Conservation (phyloP, 2,329 filamentous ascomycete genomes). For the Cadophora sp. region DNA sequence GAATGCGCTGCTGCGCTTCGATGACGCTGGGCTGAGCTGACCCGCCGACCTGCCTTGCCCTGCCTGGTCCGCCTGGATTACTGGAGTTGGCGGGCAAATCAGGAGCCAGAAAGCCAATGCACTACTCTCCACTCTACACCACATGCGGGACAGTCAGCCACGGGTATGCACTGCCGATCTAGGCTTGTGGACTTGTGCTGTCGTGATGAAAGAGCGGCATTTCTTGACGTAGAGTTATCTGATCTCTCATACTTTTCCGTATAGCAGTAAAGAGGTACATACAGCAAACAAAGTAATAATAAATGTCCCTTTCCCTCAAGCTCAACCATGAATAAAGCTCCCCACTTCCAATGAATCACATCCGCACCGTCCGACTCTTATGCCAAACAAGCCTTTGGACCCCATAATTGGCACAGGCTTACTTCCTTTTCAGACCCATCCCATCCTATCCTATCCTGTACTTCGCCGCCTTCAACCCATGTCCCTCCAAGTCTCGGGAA, state of each 20-base stretch:
- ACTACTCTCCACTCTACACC: neutral
- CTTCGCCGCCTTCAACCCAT: neutral
- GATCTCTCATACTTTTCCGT: no score
- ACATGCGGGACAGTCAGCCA: neutral
- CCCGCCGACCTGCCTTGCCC: neutral
- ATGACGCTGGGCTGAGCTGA: neutral
- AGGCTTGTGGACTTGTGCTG: neutral
- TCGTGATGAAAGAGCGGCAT: neutral
- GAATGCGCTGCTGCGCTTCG: neutral
- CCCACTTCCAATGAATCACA: neutral
- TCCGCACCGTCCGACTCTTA: conserved; percentile 5
- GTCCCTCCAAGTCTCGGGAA: conserved; percentile 1
- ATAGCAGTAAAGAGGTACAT: neutral
- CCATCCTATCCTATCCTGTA: neutral
- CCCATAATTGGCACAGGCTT: conserved; percentile 4
- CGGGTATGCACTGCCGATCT: neutral
- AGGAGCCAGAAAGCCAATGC: neutral
- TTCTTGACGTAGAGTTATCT: neutral
- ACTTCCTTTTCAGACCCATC: neutral
- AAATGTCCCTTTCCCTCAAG: neutral
- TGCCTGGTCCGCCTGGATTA: neutral
- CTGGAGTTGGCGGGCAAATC: neutral
- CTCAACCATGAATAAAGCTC: neutral
- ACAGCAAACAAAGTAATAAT: neutral
- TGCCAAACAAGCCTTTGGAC: conserved; percentile 17